Conservation (phyloP, 306 rosid species). For the Lupinus albus region DNA sequence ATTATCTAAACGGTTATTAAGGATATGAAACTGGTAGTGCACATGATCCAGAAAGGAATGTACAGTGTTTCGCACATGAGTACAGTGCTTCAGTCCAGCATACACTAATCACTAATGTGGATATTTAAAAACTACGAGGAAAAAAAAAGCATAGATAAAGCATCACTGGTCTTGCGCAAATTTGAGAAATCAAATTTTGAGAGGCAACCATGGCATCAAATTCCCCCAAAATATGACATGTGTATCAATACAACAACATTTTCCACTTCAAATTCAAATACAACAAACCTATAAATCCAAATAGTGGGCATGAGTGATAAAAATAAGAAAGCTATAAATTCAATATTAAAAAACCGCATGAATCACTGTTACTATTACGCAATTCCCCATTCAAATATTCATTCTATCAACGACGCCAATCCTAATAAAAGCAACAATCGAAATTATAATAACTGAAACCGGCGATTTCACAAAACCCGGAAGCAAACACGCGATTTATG, state of each 20-base stretch:
- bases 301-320: not conserved
- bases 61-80: too few relatives aligned
- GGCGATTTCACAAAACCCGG: conserved; percentile 16
- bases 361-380: not conserved
- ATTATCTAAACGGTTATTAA: not conserved
- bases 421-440: conserved; percentile 32
- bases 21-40: not conserved
- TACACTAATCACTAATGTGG: too few relatives aligned
- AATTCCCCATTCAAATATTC: conserved; percentile 25
- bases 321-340: conserved; percentile 15
- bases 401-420: not conserved
- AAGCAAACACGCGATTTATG: conserved; percentile 10
- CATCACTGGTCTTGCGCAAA: too few relatives aligned
- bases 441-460: conserved; percentile 35
- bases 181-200: too few relatives aligned
- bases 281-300: too few relatives aligned
- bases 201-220: too few relatives aligned
- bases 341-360: not conserved
- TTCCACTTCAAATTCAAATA: not conserved
- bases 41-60: not conserved
- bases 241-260: not conserved
- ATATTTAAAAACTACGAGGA: too few relatives aligned
- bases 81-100: too few relatives aligned
- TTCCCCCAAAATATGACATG: too few relatives aligned
- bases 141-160: too few relatives aligned